Conservation (phyloP, 768 basidiomycete genomes). For the Amanita jacksonii region DNA sequence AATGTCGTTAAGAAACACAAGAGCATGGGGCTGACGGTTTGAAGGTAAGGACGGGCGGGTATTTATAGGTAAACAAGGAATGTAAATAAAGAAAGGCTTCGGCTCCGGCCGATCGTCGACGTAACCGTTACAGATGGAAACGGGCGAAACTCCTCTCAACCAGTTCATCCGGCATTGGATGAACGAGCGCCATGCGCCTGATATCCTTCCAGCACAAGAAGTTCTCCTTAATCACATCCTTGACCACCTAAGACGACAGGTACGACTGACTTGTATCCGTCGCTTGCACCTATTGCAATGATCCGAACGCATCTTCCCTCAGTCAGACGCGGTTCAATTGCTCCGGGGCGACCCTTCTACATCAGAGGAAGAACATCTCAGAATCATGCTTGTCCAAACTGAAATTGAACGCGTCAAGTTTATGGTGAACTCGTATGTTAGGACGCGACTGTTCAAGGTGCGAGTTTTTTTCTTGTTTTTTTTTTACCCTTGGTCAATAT, state of each 20-base stretch:
- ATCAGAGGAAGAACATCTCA: slow-evolving; percentile 88
- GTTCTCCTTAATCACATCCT: slow-evolving; percentile 54
- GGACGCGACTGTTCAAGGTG: slow-evolving; percentile 83
- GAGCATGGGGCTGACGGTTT: too few relatives aligned
- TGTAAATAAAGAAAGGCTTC: too few relatives aligned
- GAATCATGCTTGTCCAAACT: slow-evolving; percentile 88
- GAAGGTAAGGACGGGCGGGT: too few relatives aligned
- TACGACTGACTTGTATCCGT: slow-evolving; percentile 24
- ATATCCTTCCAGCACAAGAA: slow-evolving; percentile 68
- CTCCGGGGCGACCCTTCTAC: slow-evolving; percentile 74
- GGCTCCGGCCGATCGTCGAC: too few relatives aligned
- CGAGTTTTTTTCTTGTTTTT: slow-evolving; percentile 12
- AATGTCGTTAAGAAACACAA: too few relatives aligned
- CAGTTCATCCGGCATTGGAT: slow-evolving; percentile 76
- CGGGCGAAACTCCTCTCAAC: slow-evolving; percentile 51
- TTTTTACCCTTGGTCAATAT: slow-evolving; percentile 1
- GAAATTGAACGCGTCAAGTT: slow-evolving; percentile 94
- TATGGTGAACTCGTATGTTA: slow-evolving; percentile 80
- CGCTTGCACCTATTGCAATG: slow-evolving; percentile 3
- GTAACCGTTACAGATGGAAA: too few relatives aligned
- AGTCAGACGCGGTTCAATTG: slow-evolving; percentile 74
- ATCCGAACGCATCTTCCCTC: slow-evolving; percentile 12
- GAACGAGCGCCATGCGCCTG: slow-evolving; percentile 77
- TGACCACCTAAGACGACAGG: slow-evolving; percentile 78
- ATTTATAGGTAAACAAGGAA: too few relatives aligned